These are phyloP conservation scores for Beauveria brongniartii DNA, from an alignment of 2,329 filamentous ascomycete species.

Conservation along the genomic window DNA sequence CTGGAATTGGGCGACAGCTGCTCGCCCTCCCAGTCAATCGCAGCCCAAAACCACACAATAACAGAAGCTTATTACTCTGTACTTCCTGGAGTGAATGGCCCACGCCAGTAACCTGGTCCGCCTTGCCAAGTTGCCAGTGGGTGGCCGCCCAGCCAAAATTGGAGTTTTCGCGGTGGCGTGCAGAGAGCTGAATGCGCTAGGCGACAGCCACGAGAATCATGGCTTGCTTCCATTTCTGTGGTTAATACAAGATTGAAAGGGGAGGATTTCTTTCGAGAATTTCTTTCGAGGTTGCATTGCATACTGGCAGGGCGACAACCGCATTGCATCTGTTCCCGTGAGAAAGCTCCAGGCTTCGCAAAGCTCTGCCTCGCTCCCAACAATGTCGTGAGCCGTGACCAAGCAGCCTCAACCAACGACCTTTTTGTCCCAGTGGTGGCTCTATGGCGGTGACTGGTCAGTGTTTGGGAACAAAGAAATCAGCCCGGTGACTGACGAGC, in stretches of 20 bases:
- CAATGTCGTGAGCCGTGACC: background rate
- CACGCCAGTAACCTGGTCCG: background rate
- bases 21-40: background rate
- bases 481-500: background rate
- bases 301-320: background rate
- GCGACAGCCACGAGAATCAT: background rate
- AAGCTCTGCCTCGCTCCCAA: background rate
- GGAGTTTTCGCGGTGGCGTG: constrained; percentile 10
- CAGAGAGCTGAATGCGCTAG: constrained; percentile 12
- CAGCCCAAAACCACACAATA: background rate
- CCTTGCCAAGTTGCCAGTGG: constrained; percentile 1
- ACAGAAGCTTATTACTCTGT: no score
- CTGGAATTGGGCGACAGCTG: background rate
- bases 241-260: background rate
- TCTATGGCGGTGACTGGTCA: background rate
- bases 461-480: background rate
- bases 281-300: background rate
- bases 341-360: background rate
- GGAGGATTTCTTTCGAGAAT: no score
- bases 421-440: background rate
- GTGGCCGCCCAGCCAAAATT: constrained; percentile 3
- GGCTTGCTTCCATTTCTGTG: background rate
- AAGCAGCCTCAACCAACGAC: background rate
- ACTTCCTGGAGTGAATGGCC: background rate
- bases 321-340: background rate